Evolutionary conservation across 2,329 filamentous ascomycete species (phyloP), one percentile per base, ranked within the genome.

Genomic region (Acrocalymma vagum): DNA sequence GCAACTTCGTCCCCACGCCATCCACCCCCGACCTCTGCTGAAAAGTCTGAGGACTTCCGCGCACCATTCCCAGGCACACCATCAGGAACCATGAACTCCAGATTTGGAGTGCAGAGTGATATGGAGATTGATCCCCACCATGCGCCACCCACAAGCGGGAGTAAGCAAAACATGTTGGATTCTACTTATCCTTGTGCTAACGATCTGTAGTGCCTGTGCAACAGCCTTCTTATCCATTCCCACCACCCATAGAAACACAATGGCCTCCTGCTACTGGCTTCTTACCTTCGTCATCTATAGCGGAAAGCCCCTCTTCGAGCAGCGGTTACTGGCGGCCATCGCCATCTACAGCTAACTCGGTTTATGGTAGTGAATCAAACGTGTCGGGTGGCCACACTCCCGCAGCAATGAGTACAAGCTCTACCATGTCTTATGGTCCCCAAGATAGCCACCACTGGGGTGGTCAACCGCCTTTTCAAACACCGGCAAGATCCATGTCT

Each of bases 1-100:
- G 71, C 72, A 8, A 70, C 78, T 6, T 78, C 78, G 3, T 78
- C 79, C 9, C 78, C 79, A 15, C 63, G 55, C 17, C 55, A 66
- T 20, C 55, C 60, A 9, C 42, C 53, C 15, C 51, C 60, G 2
- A 38, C 48, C 2, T 38, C 48, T 6, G 58, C 58, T 4, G 67
- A 69, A 21, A 60, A 58, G 13, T 37, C 62, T 11, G 61, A 64
- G 5, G 66, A 70, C 10, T 69, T 66, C 29, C 57, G 57, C 14
- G 45, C 56, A 21, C 61, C 54, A 10, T 65, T 58, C 38, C 48
- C 47, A 25, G 59, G 39, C 14, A 27, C 42, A 21, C 32, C 48
- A 7, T 48, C 52, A 9, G 45, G 39, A 14, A 40, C 32, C n/a
- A 42, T 47, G 13, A 50, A 47, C 21, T 40, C 58, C 9, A 53